Evolutionary conservation across 2,329 filamentous ascomycete species (phyloP), one percentile per base, ranked within the genome.

Genomic region (Parasarocladium wereldwijsianum): DNA sequence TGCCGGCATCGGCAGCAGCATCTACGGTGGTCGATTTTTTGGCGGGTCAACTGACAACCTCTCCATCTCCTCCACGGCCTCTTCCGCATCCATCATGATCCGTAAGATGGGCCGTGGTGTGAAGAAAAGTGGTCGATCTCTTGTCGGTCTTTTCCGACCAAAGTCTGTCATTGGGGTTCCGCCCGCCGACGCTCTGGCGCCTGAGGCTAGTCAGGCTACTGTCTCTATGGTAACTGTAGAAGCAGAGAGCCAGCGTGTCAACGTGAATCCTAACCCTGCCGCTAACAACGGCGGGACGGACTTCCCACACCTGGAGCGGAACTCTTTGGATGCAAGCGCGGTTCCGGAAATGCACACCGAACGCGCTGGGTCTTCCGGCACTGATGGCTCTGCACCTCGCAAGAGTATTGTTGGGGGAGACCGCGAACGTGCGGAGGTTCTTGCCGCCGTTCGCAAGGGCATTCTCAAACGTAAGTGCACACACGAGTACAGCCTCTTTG

Each of bases 101-200:
- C 76, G 90, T 31, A 98, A 98, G 61, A 98, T 98, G 90, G 90
- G 90, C 33, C 84, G 85, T 40, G 86, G 87, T n/a, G 80, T 96
- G 74, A 96, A 93, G 67, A 92, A 90, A 56, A 78, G 84, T 30
- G 80, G 79, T 12, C 71, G 86, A 27, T 94, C 86, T 15, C 70
- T 98, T 32, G 92, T 92, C 41, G 90, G 90, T 16, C 64, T 98
- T 6, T 98, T 98, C 60, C 70, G 90, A 38, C 87, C 90, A 1
- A 98, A 96, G 53, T 96, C 87, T 1, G 66, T 93, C 11, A 70
- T 87, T 43, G 86, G 84, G 18, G 73, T 78, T 13, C 72, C 82
- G 12, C 65, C 74, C 18, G 71, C 77, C 4, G 85, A 93, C 41
- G 60, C 65, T 5, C 64, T 70, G 17, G 54, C 74, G 2, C 63